Base-by-base conservation (phyloP, 805 yeast species). In the Saccharomyces mikatae region DNA sequence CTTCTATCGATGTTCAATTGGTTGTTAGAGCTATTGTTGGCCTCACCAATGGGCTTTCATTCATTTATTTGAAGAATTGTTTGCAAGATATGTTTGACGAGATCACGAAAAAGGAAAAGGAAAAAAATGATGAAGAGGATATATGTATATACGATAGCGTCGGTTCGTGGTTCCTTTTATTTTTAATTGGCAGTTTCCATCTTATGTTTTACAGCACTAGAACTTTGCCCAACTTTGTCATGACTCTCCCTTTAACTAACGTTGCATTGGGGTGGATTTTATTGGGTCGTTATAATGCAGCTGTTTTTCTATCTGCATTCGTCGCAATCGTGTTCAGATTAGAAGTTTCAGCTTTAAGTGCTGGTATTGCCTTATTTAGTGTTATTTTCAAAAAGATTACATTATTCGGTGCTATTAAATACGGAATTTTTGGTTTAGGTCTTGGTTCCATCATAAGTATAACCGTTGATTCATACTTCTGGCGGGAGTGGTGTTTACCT, bases 181-280 rank as follows among this genome's bases (percentile, higher is more conserved):
- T 90, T 54, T 74, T 77, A 44, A 70, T 80, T 54, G 68, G 86
- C 8, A 94, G 90, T 66, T 92, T 91, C 72, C 97, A 92, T 66
- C 57, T 89, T 21, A 71, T 85, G 56, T 92, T 75, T 72, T 92
- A 92, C 66, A 76, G 87, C n/a, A 78, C 96, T 2, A 76, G 97
- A 60, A 82, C 96, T 0, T 74, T 92, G 55, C 97, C 97, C n/a
- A 92, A 92, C 69, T 86, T 86, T 61, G 72, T 91, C 54, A 65
- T 80, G 14, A 90, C 87, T 2, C 72, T 92, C 52, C 97, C 97
- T 2, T 63, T 88, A 41, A 84, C 85, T 3, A 79, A 80, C 53
- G 61, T 71, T 48, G 86, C 86, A 0, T 59, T 86, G 47, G 74
- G 81, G 4, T 74, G 74, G 62, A 61, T 82, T 14, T 59, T 88